Evolutionary conservation across 1,139 yeast genomes (phyloP).

Genomic region (Geotrichum fermentans): DNA sequence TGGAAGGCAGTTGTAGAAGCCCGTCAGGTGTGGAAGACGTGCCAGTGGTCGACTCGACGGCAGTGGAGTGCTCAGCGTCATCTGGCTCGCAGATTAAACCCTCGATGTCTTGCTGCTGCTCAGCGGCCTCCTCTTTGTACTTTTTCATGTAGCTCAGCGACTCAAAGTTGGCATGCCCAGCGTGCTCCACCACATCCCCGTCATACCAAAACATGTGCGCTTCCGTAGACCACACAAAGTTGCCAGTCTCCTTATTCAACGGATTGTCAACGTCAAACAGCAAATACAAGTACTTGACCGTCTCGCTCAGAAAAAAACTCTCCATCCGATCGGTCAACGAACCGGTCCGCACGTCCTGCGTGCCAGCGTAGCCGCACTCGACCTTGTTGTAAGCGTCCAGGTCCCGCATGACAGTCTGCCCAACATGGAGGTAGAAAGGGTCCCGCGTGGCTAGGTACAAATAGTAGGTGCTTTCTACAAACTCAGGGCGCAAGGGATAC

Average conservation of each 20-base stretch:
- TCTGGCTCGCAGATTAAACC: too few species aligned
- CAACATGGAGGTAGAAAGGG: conserved; percentile 75
- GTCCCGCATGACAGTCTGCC: conserved; percentile 56
- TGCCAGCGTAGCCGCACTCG: conserved; percentile 78
- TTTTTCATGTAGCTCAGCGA: too few species aligned
- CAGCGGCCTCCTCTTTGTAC: too few species aligned
- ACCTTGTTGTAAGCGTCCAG: conserved; percentile 50
- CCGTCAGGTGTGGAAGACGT: too few species aligned
- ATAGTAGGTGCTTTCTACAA: conserved; percentile 80
- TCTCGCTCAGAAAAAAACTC: conserved; percentile 81
- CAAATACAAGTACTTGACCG: conserved; percentile 76
- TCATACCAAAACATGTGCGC: conserved; percentile 84
- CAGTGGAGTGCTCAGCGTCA: too few species aligned
- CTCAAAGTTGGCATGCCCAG: conserved; percentile 16
- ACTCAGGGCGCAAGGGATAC: conserved; percentile 92
- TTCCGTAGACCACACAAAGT: conserved; percentile 81
- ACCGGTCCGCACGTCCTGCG: conserved; percentile 62
- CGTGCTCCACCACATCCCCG: conserved; percentile 27
- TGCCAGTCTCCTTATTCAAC: conserved; percentile 43
- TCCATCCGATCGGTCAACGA: conserved; percentile 77
- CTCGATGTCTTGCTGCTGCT: too few species aligned
- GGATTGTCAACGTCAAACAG: conserved; percentile 67
- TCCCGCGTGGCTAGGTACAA: conserved; percentile 80
- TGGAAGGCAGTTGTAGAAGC: too few species aligned
- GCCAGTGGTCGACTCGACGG: too few species aligned